Percentiles rank a stretch among this genome's conserved stretches.
phyloP scores from a whole-genome alignment of 768 basidiomycete genomes.

The Kwoniella pini region DNA sequence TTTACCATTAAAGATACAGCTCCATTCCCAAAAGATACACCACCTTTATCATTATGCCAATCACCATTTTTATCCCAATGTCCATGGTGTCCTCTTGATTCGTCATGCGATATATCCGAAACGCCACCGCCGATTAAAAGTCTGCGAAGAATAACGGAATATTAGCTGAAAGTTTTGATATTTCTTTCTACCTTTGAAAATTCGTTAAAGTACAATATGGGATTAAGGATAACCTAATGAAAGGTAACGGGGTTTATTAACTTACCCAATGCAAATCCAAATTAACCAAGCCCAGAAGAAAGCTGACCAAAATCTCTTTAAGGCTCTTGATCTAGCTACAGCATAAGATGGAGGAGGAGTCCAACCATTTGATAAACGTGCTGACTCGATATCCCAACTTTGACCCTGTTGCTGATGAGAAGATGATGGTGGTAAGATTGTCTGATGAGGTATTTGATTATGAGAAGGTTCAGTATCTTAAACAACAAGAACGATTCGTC shows the following conservation, averaged over 20 bases:
- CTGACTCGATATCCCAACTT: not conserved
- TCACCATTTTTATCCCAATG: slow-evolving; percentile 49
- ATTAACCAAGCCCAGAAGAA: slow-evolving; percentile 49
- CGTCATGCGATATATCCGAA: slow-evolving; percentile 26
- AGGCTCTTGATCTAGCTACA: slow-evolving; percentile 38
- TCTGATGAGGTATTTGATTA: slow-evolving; percentile 11
- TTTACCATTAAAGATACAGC: not conserved
- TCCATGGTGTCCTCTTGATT: slow-evolving; percentile 28
- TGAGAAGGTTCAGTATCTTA: slow-evolving; percentile 3
- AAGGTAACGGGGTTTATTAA: not conserved
- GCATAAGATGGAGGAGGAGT: slow-evolving; percentile 29
- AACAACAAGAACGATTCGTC: not conserved
- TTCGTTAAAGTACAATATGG: not conserved
- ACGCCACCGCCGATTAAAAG: slow-evolving; percentile 45
- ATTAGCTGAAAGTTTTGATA: no score
- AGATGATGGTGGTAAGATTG: slow-evolving; percentile 6
- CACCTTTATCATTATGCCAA: slow-evolving; percentile 37
- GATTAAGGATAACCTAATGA: not conserved
- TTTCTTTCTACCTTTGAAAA: no score
- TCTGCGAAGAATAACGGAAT: slow-evolving; percentile 11
- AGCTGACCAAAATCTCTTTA: slow-evolving; percentile 45
- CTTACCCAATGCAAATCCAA: slow-evolving; percentile 48
- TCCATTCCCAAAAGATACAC: not conserved
- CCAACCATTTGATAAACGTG: slow-evolving; percentile 27
- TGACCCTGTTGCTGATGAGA: not conserved